Percentiles rank a stretch among this genome's conserved stretches.
Evolutionary conservation across 805 yeast species (phyloP).

Genomic region (Jamesozyma jinghongensis): DNA sequence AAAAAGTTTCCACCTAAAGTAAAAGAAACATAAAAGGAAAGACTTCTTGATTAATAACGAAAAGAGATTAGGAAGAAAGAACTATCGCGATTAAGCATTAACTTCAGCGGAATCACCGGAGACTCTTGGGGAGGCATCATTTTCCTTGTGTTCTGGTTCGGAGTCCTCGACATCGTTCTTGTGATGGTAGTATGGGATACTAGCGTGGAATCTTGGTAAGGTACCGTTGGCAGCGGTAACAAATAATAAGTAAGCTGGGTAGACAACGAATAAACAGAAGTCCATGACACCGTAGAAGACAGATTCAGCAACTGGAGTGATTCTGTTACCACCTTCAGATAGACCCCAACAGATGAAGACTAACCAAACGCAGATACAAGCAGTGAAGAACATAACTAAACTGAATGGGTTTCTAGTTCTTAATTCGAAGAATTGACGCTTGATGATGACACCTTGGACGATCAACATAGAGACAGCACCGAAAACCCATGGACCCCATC

Average conservation of each 20-base stretch:
- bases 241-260: slow-evolving; percentile 32
- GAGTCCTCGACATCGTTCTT: slow-evolving; percentile 7
- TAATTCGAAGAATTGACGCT: slow-evolving; percentile 25
- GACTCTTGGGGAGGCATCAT: slow-evolving; percentile 21
- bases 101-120: slow-evolving; percentile 25
- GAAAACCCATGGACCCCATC: slow-evolving; percentile 62
- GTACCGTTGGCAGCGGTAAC: slow-evolving; percentile 2
- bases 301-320: slow-evolving; percentile 46
- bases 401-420: slow-evolving; percentile 7
- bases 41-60: too few species aligned
- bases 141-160: slow-evolving; percentile 10
- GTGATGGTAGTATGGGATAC: slow-evolving; percentile 1
- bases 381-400: slow-evolving; percentile 2
- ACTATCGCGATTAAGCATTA: background rate
- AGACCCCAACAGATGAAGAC: slow-evolving; percentile 44
- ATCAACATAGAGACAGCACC: slow-evolving; percentile 38
- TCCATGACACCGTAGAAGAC: slow-evolving; percentile 48
- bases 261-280: slow-evolving; percentile 34
- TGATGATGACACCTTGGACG: slow-evolving; percentile 26
- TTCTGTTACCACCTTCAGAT: slow-evolving; percentile 47
- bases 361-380: slow-evolving; percentile 29
- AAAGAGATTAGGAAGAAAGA: too few species aligned
- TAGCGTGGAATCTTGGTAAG: slow-evolving; percentile 1
- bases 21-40: too few species aligned
- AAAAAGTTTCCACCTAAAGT: too few species aligned